These are phyloP conservation scores for Ulmus americana DNA, from an alignment of 331 rosid species.

Conservation along the genomic window DNA sequence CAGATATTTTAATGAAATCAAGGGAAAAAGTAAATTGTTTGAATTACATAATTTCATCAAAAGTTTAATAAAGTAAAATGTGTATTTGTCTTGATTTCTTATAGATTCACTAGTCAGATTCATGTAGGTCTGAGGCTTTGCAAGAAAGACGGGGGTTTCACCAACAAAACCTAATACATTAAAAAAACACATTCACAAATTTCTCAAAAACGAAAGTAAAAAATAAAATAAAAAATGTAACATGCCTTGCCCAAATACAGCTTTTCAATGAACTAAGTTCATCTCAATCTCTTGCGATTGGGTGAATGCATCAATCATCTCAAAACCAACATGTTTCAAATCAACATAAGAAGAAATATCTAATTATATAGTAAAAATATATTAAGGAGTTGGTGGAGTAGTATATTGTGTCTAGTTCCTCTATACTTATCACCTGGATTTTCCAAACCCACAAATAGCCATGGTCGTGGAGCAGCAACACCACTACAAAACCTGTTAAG, in stretches of 20 bases:
- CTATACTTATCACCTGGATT: constrained; percentile 75
- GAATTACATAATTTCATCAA: background rate
- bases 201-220: constrained; percentile 20
- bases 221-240: constrained; percentile 7
- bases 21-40: background rate
- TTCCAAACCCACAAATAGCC: constrained; percentile 79
- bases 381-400: background rate
- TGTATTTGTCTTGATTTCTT: constrained; percentile 25
- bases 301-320: constrained; percentile 81
- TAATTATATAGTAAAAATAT: background rate
- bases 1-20: background rate
- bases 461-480: constrained; percentile 42
- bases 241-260: constrained; percentile 70
- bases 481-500: constrained; percentile 23
- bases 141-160: constrained; percentile 69
- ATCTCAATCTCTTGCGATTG: constrained; percentile 55
- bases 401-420: constrained; percentile 87
- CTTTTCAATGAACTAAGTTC: constrained; percentile 64
- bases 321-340: constrained; percentile 65
- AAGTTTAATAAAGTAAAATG: background rate
- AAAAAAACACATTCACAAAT: background rate
- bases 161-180: constrained; percentile 59
- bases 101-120: constrained; percentile 93
- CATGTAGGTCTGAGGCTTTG: constrained; percentile 98
- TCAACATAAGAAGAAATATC: background rate